Evolutionary conservation across 73 alveolate species (phyloP).

Genomic region (Symbiodinium natans): DNA sequence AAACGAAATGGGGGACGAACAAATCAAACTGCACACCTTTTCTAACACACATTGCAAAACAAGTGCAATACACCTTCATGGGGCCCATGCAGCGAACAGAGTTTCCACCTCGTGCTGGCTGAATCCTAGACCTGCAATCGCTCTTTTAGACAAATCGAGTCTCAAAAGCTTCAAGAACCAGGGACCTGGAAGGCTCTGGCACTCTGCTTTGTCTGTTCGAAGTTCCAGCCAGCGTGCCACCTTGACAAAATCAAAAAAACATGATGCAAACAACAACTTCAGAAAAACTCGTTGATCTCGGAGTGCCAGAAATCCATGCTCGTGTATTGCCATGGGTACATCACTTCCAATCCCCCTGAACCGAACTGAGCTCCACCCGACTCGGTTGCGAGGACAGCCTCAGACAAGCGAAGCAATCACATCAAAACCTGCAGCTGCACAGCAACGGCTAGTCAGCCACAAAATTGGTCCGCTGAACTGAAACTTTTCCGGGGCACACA

Average conservation of each 20-base stretch:
- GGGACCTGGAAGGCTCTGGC: background rate
- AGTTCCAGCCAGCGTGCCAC: constrained; percentile 14
- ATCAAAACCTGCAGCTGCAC: too few species aligned
- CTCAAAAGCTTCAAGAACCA: background rate
- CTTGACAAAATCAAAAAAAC: background rate
- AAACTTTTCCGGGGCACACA: constrained; percentile 12
- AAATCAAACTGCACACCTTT: too few species aligned
- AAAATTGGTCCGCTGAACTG: too few species aligned
- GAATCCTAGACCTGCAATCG: constrained; percentile 64
- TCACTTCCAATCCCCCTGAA: too few species aligned
- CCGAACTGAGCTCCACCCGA: background rate
- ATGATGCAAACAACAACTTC: too few species aligned
- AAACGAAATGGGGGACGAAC: too few species aligned
- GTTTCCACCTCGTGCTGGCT: constrained; percentile 84
- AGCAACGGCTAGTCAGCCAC: too few species aligned
- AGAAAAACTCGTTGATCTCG: too few species aligned
- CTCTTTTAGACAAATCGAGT: background rate
- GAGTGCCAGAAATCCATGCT: background rate
- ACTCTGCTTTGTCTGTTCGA: background rate
- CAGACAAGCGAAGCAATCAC: background rate
- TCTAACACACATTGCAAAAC: too few species aligned
- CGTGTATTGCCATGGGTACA: background rate
- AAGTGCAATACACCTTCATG: too few species aligned
- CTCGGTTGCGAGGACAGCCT: constrained; percentile 6
- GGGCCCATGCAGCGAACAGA: constrained; percentile 37